Evolutionary conservation across 2,329 filamentous ascomycete genomes (phyloP).

Genomic region (Microdochium trichocladiopsis): DNA sequence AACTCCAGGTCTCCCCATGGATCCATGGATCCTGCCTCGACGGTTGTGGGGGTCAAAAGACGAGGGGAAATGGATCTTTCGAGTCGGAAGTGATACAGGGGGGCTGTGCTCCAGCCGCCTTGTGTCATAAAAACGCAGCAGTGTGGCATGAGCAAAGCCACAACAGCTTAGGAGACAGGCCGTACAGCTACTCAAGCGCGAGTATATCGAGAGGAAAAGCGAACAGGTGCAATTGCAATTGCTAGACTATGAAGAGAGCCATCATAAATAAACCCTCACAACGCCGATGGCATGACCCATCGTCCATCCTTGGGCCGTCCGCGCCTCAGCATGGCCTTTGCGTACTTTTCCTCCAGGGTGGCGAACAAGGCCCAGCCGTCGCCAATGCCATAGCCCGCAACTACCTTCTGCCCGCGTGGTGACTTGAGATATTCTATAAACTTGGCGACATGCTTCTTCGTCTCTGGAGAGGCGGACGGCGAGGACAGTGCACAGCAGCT

Average conservation of each 20-base stretch:
- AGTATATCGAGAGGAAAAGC: no score
- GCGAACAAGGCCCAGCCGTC: background rate
- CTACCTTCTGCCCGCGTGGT: background rate
- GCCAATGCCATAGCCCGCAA: background rate
- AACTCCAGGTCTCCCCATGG: no score
- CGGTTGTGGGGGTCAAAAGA: no score
- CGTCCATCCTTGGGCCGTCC: background rate
- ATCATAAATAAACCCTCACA: background rate
- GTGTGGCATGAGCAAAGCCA: no score
- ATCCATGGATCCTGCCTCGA: no score
- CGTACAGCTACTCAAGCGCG: no score
- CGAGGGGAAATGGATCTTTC: no score
- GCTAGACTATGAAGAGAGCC: background rate
- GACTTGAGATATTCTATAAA: conserved; percentile 3
- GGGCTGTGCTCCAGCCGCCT: no score
- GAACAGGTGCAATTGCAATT: no score
- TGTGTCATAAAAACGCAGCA: no score
- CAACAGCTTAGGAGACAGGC: no score
- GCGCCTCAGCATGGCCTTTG: background rate
- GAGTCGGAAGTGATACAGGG: no score
- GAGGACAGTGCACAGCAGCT: conserved; percentile 4
- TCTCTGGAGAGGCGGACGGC: background rate
- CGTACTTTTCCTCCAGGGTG: background rate
- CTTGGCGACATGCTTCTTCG: background rate
- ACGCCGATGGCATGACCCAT: background rate